Base-by-base conservation (phyloP, 192 early-diverging fungal species). In the Backusella luteola region DNA sequence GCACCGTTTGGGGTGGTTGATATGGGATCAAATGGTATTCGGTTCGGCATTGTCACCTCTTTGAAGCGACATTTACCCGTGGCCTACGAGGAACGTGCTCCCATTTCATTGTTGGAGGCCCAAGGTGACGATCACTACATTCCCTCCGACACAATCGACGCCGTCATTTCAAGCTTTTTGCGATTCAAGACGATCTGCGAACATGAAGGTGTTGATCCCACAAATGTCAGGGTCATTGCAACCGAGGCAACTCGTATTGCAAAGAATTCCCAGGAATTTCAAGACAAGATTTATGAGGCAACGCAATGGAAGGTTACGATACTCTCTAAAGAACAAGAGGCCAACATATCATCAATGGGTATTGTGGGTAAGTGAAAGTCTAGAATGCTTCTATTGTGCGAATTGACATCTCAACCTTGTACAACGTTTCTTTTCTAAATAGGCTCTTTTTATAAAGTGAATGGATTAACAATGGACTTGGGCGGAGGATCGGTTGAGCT, bases 21-120 rank as follows among this genome's bases (percentile, higher is more conserved):
- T 63, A 89, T 89, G 83, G 88, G 88, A 35, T 87, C 85, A 59
- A 89, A 89, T 75, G 88, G 88, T 36, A 88, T 89, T 29, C 81
- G 88, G 35, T 89, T 89, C 35, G 85, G 85, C 9, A 86, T 89
- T 44, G 79, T 88, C n/a, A 79, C 76, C 12, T 81, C 83, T 1
- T 67, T 88, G 1, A 72, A 77, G 38, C 78, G 88, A 9, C 84
- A 88, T 44, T 73, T 89, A 1, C 87, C 86, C 9, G 87, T 88
- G 17, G 35, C 85, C 2, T 89, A 84, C 38, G 88, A 89, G 73
- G 88, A 89, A 73, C 74, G 88, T 29, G 87, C 85, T 3, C 74
- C 87, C 15, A 89, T 89, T 53, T 89, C 88, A 0, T 71, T 89
- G 21, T 82, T 87, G 23, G 87, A 88, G 0, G 83, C 85, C 5